phyloP scores from a whole-genome alignment of 768 basidiomycete genomes.

The Hemileccinum impolitum region DNA sequence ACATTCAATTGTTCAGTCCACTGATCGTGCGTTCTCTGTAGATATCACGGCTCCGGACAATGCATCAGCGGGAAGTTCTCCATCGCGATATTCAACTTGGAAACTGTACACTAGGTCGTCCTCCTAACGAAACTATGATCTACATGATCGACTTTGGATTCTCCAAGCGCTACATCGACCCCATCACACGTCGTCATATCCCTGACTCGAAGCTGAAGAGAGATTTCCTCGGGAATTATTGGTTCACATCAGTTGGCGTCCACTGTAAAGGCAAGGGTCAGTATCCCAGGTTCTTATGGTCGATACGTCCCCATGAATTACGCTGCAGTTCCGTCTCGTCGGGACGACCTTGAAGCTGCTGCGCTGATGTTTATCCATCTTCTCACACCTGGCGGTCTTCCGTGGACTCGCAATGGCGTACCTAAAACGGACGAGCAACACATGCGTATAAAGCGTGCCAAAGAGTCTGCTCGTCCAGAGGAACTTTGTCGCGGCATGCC shows the following conservation, averaged over 20 bases:
- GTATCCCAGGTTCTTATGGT: constrained; percentile 16
- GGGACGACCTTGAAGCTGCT: constrained; percentile 76
- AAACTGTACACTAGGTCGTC: constrained; percentile 64
- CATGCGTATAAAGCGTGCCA: constrained; percentile 59
- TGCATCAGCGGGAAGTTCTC: constrained; percentile 70
- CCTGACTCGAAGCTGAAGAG: constrained; percentile 63
- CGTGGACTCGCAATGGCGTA: constrained; percentile 80
- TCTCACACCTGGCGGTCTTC: constrained; percentile 68
- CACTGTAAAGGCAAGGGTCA: constrained; percentile 75
- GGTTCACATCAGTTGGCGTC: constrained; percentile 77
- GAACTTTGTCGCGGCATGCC: constrained; percentile 68
- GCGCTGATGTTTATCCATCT: constrained; percentile 81
- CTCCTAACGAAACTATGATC: constrained; percentile 54
- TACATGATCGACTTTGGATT: constrained; percentile 90
- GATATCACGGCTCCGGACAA: constrained; percentile 70
- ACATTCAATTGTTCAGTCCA: background rate
- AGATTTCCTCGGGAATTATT: constrained; percentile 82
- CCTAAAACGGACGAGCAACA: constrained; percentile 68
- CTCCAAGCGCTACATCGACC: constrained; percentile 74
- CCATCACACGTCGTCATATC: constrained; percentile 62
- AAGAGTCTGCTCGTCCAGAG: constrained; percentile 57
- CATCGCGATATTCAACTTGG: constrained; percentile 81
- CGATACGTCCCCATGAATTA: constrained; percentile 20
- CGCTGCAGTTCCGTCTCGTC: constrained; percentile 64
- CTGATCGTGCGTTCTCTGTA: constrained; percentile 27